phyloP scores from a whole-genome alignment of 1,284 basidiomycete genomes.

The Pascua sp. region DNA sequence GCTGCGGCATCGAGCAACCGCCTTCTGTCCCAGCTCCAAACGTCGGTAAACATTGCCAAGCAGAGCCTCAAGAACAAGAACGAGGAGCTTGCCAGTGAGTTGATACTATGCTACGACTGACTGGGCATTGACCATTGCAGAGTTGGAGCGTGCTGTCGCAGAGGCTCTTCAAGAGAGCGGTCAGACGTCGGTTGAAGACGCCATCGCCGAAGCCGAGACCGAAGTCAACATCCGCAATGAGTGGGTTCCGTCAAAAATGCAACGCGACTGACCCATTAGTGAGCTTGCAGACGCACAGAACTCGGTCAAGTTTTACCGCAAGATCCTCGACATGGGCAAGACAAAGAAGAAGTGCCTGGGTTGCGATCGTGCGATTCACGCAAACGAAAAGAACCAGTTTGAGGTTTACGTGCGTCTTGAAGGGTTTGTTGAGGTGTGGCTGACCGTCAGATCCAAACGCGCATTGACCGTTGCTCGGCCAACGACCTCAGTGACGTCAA shows the following conservation, averaged over 20 bases:
- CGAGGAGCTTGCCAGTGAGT: slow-evolving; percentile 61
- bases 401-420: slow-evolving; percentile 61
- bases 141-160: slow-evolving; percentile 57
- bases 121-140: slow-evolving; percentile 45
- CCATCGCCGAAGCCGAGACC: slow-evolving; percentile 57
- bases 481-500: slow-evolving; percentile 48
- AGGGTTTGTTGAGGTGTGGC: not conserved
- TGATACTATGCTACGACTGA: not conserved
- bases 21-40: slow-evolving; percentile 61
- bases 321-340: slow-evolving; percentile 61
- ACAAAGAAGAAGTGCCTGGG: slow-evolving; percentile 67
- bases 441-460: slow-evolving; percentile 53
- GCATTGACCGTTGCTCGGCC: slow-evolving; percentile 20
- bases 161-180: slow-evolving; percentile 52
- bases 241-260: slow-evolving; percentile 49
- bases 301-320: slow-evolving; percentile 57
- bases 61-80: slow-evolving; percentile 62
- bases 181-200: slow-evolving; percentile 55
- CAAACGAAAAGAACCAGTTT: slow-evolving; percentile 61
- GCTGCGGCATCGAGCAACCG: slow-evolving; percentile 56
- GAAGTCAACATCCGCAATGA: slow-evolving; percentile 58
- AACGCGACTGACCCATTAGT: slow-evolving; percentile 1
- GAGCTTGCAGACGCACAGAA: slow-evolving; percentile 17
- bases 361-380: slow-evolving; percentile 68
- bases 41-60: slow-evolving; percentile 59